Evolutionary conservation across 2,329 filamentous ascomycete species (phyloP), one percentile per base, ranked within the genome.

Genomic region (Daldinia eschscholtzii): DNA sequence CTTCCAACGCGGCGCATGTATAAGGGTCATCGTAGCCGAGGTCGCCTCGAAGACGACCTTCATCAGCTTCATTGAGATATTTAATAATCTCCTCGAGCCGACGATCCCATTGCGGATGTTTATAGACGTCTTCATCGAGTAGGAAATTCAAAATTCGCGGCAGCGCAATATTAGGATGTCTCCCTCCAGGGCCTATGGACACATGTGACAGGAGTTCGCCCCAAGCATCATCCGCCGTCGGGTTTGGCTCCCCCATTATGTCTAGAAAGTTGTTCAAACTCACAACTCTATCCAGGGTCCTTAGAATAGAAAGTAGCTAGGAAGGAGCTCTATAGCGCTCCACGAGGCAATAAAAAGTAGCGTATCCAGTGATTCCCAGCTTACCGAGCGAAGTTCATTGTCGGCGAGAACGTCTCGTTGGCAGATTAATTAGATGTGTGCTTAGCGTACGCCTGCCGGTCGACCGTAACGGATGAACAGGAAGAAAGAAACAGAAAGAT

Each of bases 91-190:
- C 26, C 13, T 57, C 42, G 4, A 76, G 53, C 37, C 58, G 74
- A 5, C 13, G 9, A 5, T 53, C 6, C 72, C 73, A 78, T 48
- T 78, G 70, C 1, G 78, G 50, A 64, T 80, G 81, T 15, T 82
- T 80, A 63, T 83, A 80, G 5, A 76, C 72, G 69, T 88, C 84
- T 67, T 85, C 81, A 33, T 86, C 84, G 3, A 80, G 74, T 23
- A 89, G 81, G 67, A 86, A 88, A 69, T 82, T 83, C 48, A 78
- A 65, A 35, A 83, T 74, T 35, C 68, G 71, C 1, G 81, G 81
- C 1, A 80, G 72, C 20, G 73, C 73, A 53, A 80, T 74, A 37
- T 73, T 76, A 70, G 80, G 81, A 39, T 79, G 78, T 39, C 77
- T 78, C 62, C 81, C 81, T 2, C 65, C 58, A 33, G 73, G 62